Evolutionary conservation across 129 eudicot genomes (phyloP).

Genomic region (Saussurea involucrata): DNA sequence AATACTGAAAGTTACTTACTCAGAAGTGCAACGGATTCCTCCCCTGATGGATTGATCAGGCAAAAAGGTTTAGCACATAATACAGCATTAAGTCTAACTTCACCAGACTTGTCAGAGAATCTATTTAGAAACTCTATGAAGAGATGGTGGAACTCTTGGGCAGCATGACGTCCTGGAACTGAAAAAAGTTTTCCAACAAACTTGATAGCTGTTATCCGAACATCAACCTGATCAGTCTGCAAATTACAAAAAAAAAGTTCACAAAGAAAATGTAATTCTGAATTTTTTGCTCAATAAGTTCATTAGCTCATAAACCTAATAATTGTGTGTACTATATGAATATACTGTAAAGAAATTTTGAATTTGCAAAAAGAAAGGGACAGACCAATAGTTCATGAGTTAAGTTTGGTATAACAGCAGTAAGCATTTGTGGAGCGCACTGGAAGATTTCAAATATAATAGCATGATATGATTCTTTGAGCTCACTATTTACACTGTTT

Average conservation of each 20-base stretch:
- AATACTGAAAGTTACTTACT: conserved; percentile 40
- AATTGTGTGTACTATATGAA: neutral
- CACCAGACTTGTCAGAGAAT: conserved; percentile 78
- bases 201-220: conserved; percentile 80
- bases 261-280: neutral
- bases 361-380: conserved; percentile 8
- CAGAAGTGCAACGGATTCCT: conserved; percentile 60
- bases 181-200: conserved; percentile 68
- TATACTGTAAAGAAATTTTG: neutral
- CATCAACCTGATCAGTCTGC: conserved; percentile 98
- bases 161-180: conserved; percentile 47
- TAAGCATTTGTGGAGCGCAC: conserved; percentile 74
- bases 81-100: conserved; percentile 75
- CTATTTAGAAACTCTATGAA: conserved; percentile 76
- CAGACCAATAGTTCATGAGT: conserved; percentile 77
- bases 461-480: conserved; percentile 79
- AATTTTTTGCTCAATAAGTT: neutral
- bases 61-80: conserved; percentile 62
- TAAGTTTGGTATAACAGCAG: conserved; percentile 69
- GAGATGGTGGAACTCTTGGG: conserved; percentile 61
- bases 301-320: neutral
- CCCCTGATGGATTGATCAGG: conserved; percentile 48
- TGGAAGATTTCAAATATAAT: conserved; percentile 61
- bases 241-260: conserved; percentile 6
- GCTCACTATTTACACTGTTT: conserved; percentile 60